phyloP scores from a whole-genome alignment of 306 rosid genomes.

The Quillaja saponaria region DNA sequence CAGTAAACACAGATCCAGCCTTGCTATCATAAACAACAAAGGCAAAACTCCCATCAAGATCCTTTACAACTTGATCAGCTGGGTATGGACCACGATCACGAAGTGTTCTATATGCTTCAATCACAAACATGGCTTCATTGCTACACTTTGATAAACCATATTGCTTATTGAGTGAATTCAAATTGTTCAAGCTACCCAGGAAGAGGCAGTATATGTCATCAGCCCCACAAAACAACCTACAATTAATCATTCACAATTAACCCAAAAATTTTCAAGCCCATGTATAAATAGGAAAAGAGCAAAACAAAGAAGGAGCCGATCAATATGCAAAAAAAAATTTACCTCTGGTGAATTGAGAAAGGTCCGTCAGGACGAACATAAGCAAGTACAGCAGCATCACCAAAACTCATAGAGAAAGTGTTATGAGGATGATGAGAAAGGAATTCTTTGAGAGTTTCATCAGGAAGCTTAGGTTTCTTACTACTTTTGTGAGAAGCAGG shows the following conservation, averaged over 20 bases:
- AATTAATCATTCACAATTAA: neutral
- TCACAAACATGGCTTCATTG: conserved; percentile 85
- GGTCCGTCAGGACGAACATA: conserved; percentile 57
- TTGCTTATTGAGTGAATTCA: conserved; percentile 58
- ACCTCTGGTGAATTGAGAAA: conserved; percentile 64
- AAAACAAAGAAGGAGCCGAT: neutral
- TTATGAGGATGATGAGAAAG: conserved; percentile 66
- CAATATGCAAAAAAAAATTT: neutral
- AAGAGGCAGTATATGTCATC: conserved; percentile 88
- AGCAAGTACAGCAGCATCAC: conserved; percentile 76
- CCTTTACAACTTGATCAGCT: conserved; percentile 93
- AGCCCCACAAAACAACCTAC: conserved; percentile 81
- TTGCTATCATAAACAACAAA: conserved; percentile 95
- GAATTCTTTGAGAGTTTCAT: conserved; percentile 75
- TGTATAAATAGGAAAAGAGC: neutral
- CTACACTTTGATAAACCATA: conserved; percentile 71
- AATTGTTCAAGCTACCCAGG: conserved; percentile 81
- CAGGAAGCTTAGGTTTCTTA: conserved; percentile 78
- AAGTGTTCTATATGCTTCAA: conserved; percentile 87
- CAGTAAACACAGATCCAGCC: conserved; percentile 77
- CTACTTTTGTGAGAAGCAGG: conserved; percentile 76
- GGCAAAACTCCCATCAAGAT: conserved; percentile 91
- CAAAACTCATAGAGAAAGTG: conserved; percentile 74
- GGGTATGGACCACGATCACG: conserved; percentile 97
- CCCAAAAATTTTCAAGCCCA: neutral